phyloP scores from a whole-genome alignment of 768 basidiomycete species.

The Boletellus ananiceps region DNA sequence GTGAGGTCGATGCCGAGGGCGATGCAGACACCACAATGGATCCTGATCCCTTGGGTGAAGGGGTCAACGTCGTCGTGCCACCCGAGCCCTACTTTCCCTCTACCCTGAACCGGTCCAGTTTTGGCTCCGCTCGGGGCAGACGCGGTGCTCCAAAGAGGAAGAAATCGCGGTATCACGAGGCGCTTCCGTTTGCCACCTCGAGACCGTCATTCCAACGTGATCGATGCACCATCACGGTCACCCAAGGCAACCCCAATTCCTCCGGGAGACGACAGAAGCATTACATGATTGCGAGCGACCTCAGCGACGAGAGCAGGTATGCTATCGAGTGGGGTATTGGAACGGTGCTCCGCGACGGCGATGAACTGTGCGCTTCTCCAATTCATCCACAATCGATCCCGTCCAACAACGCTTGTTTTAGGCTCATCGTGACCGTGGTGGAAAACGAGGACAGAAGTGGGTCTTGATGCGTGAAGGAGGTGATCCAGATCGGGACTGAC shows the following conservation, averaged over 20 bases:
- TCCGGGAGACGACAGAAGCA: conserved; percentile 54
- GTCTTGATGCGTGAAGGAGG: conserved; percentile 14
- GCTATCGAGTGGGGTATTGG: conserved; percentile 99
- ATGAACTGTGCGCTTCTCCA: conserved; percentile 58
- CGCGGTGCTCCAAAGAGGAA: conserved; percentile 48
- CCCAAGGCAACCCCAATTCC: conserved; percentile 74
- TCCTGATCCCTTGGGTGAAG: conserved; percentile 86
- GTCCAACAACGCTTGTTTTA: conserved; percentile 16
- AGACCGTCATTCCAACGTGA: conserved; percentile 88
- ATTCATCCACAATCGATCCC: not conserved
- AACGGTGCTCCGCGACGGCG: conserved; percentile 91
- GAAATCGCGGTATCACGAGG: conserved; percentile 58
- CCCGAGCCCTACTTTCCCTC: conserved; percentile 79
- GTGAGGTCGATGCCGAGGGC: conserved; percentile 37
- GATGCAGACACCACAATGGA: conserved; percentile 56
- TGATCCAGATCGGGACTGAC: conserved; percentile 1
- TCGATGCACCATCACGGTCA: conserved; percentile 84
- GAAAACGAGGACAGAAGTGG: conserved; percentile 89
- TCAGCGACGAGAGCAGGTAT: conserved; percentile 91
- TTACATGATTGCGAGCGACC: conserved; percentile 91
- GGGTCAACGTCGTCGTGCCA: conserved; percentile 83
- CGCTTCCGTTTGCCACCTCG: conserved; percentile 60
- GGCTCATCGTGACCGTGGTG: conserved; percentile 82
- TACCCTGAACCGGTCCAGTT: conserved; percentile 57
- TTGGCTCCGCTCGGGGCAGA: conserved; percentile 30